Evolutionary conservation across 192 early-diverging fungal genomes (phyloP).

Genomic region (Neocallimastix lanati): DNA sequence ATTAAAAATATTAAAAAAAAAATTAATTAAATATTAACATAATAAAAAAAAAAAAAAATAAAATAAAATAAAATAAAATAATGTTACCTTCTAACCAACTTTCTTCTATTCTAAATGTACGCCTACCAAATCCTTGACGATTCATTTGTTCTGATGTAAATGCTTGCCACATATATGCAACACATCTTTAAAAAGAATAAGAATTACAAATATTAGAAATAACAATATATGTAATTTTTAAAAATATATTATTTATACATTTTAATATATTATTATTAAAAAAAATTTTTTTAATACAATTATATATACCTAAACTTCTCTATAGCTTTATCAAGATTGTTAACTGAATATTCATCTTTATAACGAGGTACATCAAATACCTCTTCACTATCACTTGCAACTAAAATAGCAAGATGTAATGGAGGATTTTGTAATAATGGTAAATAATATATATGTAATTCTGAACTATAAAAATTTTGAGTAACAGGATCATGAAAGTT

Average conservation of each 20-base stretch:
- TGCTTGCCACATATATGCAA: constrained; percentile 54
- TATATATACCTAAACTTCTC: constrained; percentile 29
- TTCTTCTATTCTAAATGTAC: constrained; percentile 49
- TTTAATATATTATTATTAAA: no score
- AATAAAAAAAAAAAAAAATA: neutral
- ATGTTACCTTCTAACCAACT: constrained; percentile 5
- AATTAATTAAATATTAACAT: neutral
- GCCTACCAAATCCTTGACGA: constrained; percentile 44
- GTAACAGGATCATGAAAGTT: neutral
- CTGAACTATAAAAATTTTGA: neutral
- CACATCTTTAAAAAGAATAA: neutral
- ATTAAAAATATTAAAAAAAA: no score
- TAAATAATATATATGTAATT: neutral
- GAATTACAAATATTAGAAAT: no score
- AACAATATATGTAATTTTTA: no score
- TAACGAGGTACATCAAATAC: constrained; percentile 40
- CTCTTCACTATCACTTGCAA: constrained; percentile 32
- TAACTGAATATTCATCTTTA: constrained; percentile 14
- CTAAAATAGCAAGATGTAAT: constrained; percentile 29
- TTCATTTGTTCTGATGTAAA: constrained; percentile 50
- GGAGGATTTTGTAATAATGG: constrained; percentile 19
- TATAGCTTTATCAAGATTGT: constrained; percentile 24
- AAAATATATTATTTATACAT: no score
- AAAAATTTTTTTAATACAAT: no score
- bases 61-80: no score